Evolutionary conservation across 306 rosid genomes (phyloP).

Genomic region (Vigna unguiculata): DNA sequence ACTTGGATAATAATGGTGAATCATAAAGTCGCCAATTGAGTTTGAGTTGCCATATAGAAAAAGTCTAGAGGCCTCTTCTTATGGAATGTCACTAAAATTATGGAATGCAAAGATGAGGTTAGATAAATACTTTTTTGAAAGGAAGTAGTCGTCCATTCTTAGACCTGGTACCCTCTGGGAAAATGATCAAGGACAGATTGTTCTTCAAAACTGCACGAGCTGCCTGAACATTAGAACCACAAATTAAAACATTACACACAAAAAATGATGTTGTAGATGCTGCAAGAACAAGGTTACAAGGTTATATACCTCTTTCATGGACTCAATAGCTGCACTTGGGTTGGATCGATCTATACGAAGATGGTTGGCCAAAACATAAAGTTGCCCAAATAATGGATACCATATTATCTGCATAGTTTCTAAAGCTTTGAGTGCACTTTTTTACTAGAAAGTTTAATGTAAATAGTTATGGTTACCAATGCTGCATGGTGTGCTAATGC

Average conservation of each 20-base stretch:
- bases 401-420: slow-evolving; percentile 61
- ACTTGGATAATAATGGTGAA: too few relatives aligned
- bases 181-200: slow-evolving; percentile 60
- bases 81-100: too few relatives aligned
- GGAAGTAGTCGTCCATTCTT: slow-evolving; percentile 63
- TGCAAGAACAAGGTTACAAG: slow-evolving; percentile 30
- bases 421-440: background rate
- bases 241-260: slow-evolving; percentile 23
- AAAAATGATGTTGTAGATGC: background rate
- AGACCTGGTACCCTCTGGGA: slow-evolving; percentile 72
- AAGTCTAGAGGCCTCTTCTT: too few relatives aligned
- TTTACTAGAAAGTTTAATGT: slow-evolving; percentile 16
- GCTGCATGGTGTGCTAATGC: too few relatives aligned
- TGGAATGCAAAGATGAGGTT: background rate
- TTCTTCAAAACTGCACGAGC: slow-evolving; percentile 57
- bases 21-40: too few relatives aligned
- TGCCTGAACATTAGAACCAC: slow-evolving; percentile 45
- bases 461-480: too few relatives aligned
- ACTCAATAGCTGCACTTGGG: slow-evolving; percentile 59
- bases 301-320: slow-evolving; percentile 60
- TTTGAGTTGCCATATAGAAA: too few relatives aligned
- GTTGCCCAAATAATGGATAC: slow-evolving; percentile 77
- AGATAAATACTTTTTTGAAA: slow-evolving; percentile 62
- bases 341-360: slow-evolving; percentile 77
- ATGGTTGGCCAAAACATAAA: slow-evolving; percentile 71